Percentiles rank a stretch among this genome's conserved stretches.
Conservation (phyloP, 108 stramenopile genomes). For the Nitzschia sp. region DNA sequence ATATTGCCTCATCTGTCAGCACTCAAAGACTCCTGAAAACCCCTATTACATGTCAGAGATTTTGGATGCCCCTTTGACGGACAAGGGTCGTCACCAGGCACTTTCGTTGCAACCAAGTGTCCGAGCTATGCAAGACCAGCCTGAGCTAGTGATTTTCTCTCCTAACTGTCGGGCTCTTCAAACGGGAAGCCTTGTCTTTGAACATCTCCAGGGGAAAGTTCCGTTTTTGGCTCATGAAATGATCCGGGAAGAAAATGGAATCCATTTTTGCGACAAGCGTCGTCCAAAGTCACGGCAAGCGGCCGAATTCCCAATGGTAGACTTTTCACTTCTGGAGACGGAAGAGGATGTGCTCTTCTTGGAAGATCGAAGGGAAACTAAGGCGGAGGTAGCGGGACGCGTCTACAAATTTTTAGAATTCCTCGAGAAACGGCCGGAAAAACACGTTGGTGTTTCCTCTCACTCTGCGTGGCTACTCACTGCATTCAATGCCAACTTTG, state of each 20-base stretch:
- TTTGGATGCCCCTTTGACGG: slow-evolving; percentile 75
- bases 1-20: slow-evolving; percentile 11
- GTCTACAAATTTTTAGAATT: slow-evolving; percentile 58
- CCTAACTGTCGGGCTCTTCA: slow-evolving; percentile 73
- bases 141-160: slow-evolving; percentile 63
- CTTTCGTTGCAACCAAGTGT: slow-evolving; percentile 40
- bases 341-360: slow-evolving; percentile 60
- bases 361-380: slow-evolving; percentile 47
- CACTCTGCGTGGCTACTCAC: slow-evolving; percentile 61
- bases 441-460: slow-evolving; percentile 43
- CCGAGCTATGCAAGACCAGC: slow-evolving; percentile 21
- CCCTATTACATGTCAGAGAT: slow-evolving; percentile 66
- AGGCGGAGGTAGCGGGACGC: slow-evolving; percentile 50
- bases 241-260: slow-evolving; percentile 71
- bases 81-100: slow-evolving; percentile 74
- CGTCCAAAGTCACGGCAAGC: slow-evolving; percentile 47
- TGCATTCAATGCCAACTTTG: slow-evolving; percentile 47
- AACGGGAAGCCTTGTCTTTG: slow-evolving; percentile 73
- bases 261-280: slow-evolving; percentile 78
- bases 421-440: slow-evolving; percentile 42
- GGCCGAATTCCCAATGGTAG: slow-evolving; percentile 61
- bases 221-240: slow-evolving; percentile 75
- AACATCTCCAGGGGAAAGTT: slow-evolving; percentile 41
- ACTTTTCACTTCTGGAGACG: slow-evolving; percentile 49
- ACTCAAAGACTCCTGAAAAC: slow-evolving; percentile 45